A percentile compares a stretch with the other conserved stretches of the same genome.
Conservation (phyloP, 1,139 yeast genomes). For the Maudiozyma humilis region DNA sequence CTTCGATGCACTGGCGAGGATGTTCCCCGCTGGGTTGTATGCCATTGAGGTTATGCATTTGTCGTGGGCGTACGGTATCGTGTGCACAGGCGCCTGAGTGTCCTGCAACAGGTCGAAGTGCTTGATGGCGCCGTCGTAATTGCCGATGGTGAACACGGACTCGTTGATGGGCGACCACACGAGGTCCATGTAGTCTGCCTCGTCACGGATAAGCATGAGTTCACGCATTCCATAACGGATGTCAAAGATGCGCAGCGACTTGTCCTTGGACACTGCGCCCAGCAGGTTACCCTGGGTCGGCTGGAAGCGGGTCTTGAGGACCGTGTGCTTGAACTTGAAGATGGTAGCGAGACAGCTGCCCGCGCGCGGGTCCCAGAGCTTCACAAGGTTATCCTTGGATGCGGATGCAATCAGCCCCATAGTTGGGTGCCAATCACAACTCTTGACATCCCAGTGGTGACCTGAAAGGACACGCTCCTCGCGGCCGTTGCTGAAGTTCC, state of each 20-base stretch:
- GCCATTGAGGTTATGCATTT: constrained; percentile 84
- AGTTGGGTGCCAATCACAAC: constrained; percentile 93
- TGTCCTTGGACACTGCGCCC: constrained; percentile 83
- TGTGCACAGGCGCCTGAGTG: constrained; percentile 46
- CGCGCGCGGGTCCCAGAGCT: constrained; percentile 91
- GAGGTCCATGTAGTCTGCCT: constrained; percentile 75
- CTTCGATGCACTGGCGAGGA: constrained; percentile 85
- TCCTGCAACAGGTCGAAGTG: constrained; percentile 60
- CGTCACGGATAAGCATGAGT: constrained; percentile 63
- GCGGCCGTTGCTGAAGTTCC: constrained; percentile 87
- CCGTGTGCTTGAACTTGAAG: constrained; percentile 90
- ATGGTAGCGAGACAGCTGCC: constrained; percentile 68
- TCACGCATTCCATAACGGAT: constrained; percentile 70
- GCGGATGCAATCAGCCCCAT: constrained; percentile 80
- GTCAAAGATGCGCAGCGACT: constrained; percentile 82
- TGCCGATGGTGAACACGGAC: constrained; percentile 72
- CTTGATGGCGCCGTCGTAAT: constrained; percentile 78
- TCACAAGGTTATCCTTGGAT: constrained; percentile 86
- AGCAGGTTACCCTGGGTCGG: constrained; percentile 45
- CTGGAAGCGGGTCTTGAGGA: constrained; percentile 76
- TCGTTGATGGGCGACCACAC: constrained; percentile 93
- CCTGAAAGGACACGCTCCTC: constrained; percentile 79
- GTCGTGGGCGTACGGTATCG: constrained; percentile 88
- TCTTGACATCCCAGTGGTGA: constrained; percentile 98
- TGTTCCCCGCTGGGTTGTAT: constrained; percentile 90